Base-by-base conservation (phyloP, 352 stramenopile species). In the Phytophthora hybrid region DNA sequence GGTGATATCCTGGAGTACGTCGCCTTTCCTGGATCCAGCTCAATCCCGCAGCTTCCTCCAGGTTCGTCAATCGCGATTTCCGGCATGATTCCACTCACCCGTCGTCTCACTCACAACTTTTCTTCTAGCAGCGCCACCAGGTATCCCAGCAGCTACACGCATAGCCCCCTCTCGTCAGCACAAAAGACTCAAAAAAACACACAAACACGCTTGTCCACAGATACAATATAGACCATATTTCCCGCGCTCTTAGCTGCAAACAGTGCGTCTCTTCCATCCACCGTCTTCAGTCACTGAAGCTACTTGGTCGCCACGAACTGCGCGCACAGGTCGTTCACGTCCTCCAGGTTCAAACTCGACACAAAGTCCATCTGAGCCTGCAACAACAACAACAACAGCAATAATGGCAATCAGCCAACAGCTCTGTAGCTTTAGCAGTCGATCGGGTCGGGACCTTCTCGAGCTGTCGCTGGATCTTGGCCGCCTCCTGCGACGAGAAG, bases 1-100 rank as follows among this genome's bases (percentile, higher is more conserved):
- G 46, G 78, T 91, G 13, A 93, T 93, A 47, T 94, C 87, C 10
- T 93, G 88, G 83, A 94, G 82, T 56, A 93, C 89, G 39, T 93
- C 88, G 23, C 87, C 89, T 2, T 95, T 95, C 59, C 75, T 94
- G 14, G 78, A 94, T 44, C 79, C 82, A 16, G 74, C 71, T 32
- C 74, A 83, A 51, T 87, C 74, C 13, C 76, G 69, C 19, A 67
- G 55, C 10, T 92, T 94, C 56, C 78, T 76, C 18, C 80, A 90
- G 87, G 83, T 91, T 71, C n/a, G 21, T 19, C 14, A 49, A 26
- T 49, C 31, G 37, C n/a, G 18, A 44, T 16, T 44, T 13, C 37
- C 39, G 23, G 23, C 23, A 26, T 26, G 23, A 26, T 41, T 49
- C 4, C n/a, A 49, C 18, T 49, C n/a, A 21, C 41, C 13, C 5